These are phyloP conservation scores for Williopsis jadinii DNA, from an alignment of 1,139 yeast species.

Conservation along the genomic window DNA sequence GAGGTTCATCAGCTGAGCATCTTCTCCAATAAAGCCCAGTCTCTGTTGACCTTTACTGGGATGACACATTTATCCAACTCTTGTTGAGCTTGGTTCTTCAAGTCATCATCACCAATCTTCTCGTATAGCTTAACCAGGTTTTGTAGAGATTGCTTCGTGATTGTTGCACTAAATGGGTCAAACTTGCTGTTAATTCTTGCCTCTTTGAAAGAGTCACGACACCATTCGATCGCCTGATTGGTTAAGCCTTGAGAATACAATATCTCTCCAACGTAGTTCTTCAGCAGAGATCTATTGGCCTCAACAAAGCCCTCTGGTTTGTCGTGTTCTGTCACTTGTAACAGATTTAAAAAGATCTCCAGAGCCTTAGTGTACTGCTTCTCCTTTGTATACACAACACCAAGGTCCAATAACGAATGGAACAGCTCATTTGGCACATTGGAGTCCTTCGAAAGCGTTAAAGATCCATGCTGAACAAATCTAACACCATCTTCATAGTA, in stretches of 20 bases:
- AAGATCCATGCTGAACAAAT: constrained; percentile 15
- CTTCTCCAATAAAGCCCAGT: constrained; percentile 2
- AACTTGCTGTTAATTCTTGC: constrained; percentile 7
- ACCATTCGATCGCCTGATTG: constrained; percentile 55
- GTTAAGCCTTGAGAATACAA: constrained; percentile 53
- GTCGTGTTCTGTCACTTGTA: constrained; percentile 20
- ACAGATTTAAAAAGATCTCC: constrained; percentile 25
- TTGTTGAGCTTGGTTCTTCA: constrained; percentile 8
- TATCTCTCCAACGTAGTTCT: constrained; percentile 58
- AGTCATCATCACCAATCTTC: constrained; percentile 10
- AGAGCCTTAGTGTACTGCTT: constrained; percentile 23
- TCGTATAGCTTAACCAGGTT: constrained; percentile 12
- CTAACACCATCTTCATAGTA: constrained; percentile 16
- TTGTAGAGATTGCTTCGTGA: constrained; percentile 11
- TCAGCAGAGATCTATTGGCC: constrained; percentile 29
- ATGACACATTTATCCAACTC: constrained; percentile 5
- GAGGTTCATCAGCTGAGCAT: neutral
- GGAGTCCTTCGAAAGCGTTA: constrained; percentile 14
- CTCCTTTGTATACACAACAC: constrained; percentile 22
- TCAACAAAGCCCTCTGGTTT: neutral
- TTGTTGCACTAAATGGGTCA: constrained; percentile 11
- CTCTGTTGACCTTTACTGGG: constrained; percentile 4
- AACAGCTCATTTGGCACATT: constrained; percentile 14
- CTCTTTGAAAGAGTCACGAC: constrained; percentile 39
- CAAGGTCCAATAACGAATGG: constrained; percentile 23